A percentile compares a stretch with the other conserved stretches of the same genome.
Evolutionary conservation across 1,139 yeast species (phyloP).

Genomic region (Ogataea hybrid): DNA sequence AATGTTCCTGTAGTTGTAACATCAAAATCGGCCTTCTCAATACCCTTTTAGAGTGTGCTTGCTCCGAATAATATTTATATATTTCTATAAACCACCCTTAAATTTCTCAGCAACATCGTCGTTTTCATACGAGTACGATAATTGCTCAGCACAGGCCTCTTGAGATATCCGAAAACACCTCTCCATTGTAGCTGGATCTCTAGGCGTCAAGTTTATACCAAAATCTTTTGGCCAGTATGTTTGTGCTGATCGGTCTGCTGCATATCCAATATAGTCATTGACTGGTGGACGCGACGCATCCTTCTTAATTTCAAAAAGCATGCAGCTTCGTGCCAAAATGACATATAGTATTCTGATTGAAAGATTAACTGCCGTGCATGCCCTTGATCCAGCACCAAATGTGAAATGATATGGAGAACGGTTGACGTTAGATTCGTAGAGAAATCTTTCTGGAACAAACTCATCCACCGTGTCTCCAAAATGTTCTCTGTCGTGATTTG

Average conservation of each 20-base stretch:
- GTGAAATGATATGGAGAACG: conserved; percentile 25
- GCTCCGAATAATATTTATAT: no score
- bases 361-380: conserved; percentile 24
- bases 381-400: conserved; percentile 26
- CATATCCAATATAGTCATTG: conserved; percentile 21
- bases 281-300: conserved; percentile 11
- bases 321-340: conserved; percentile 19
- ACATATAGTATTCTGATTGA: conserved; percentile 20
- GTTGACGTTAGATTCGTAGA: conserved; percentile 30
- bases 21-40: no score
- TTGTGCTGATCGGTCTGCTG: conserved; percentile 23
- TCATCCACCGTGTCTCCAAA: conserved; percentile 42
- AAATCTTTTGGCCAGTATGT: conserved; percentile 24
- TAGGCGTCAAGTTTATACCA: conserved; percentile 16
- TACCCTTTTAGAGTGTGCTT: no score
- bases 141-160: conserved; percentile 9
- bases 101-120: not conserved
- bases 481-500: conserved; percentile 53
- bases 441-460: conserved; percentile 57
- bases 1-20: no score
- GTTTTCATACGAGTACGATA: conserved; percentile 19
- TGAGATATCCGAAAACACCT: conserved; percentile 14
- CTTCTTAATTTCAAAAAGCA: conserved; percentile 15
- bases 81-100: no score
- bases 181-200: conserved; percentile 8